These are phyloP conservation scores for Diaporthe citrichinensis DNA, from an alignment of 2,329 filamentous ascomycete species.

Conservation along the genomic window DNA sequence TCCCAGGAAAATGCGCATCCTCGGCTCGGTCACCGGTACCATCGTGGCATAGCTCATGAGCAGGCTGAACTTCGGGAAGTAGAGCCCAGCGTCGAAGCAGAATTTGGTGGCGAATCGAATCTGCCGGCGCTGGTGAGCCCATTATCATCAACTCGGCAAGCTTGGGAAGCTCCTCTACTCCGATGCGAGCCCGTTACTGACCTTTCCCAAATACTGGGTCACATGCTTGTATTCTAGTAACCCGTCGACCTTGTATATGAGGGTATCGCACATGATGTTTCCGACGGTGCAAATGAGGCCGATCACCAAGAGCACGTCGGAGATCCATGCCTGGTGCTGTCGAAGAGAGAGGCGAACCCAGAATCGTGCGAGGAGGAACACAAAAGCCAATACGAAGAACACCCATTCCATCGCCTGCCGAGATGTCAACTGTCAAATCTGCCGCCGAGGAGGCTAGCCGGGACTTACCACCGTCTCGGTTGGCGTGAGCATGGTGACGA, in stretches of 20 bases:
- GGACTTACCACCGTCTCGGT: constrained; percentile 32
- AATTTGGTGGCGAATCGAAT: constrained; percentile 40
- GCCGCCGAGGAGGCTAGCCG: no score
- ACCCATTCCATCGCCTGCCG: constrained; percentile 38
- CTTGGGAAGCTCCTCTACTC: background rate
- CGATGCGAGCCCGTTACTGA: background rate
- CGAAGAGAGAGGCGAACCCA: constrained; percentile 35
- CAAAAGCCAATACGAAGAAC: constrained; percentile 32
- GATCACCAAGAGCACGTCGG: constrained; percentile 36
- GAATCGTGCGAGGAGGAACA: constrained; percentile 36
- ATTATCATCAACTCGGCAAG: background rate
- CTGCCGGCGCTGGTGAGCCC: constrained; percentile 3
- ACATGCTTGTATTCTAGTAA: constrained; percentile 18
- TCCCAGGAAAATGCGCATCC: constrained; percentile 31
- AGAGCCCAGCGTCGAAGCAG: constrained; percentile 41
- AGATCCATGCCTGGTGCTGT: constrained; percentile 36
- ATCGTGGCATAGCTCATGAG: constrained; percentile 37
- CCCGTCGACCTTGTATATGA: constrained; percentile 30
- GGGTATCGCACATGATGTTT: constrained; percentile 39
- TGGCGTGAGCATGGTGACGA: constrained; percentile 28
- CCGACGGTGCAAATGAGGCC: constrained; percentile 32
- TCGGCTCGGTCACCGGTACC: constrained; percentile 30
- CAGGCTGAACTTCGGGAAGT: constrained; percentile 41
- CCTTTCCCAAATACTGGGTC: constrained; percentile 16
- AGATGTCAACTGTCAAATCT: background rate